phyloP scores from a whole-genome alignment of 2,329 filamentous ascomycete genomes.

The Diaporthe citri region DNA sequence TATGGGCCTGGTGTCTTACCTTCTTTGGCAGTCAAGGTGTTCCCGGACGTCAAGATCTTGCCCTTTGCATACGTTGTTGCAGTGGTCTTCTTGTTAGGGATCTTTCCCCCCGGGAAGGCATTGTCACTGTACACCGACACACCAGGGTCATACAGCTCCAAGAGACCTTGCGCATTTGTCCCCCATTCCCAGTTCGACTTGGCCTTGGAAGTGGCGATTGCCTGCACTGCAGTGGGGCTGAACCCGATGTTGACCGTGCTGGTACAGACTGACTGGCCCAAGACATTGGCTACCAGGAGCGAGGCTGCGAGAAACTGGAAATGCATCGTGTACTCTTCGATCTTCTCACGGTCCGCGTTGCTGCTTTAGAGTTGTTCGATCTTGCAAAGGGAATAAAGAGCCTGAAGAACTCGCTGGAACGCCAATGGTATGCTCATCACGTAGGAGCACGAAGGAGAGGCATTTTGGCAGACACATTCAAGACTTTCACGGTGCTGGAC shows the following conservation, averaged over 20 bases:
- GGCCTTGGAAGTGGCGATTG: slow-evolving; percentile 1
- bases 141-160: neutral
- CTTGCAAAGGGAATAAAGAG: neutral
- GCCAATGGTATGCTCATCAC: neutral
- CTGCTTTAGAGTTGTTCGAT: neutral
- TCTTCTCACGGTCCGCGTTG: neutral
- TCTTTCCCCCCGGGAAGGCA: neutral
- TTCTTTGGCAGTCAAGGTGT: slow-evolving; percentile 1
- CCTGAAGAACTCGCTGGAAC: neutral
- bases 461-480: neutral
- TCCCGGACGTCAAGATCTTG: neutral
- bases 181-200: slow-evolving; percentile 10
- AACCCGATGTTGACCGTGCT: neutral
- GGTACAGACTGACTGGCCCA: neutral
- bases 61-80: neutral
- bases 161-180: neutral
- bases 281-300: neutral
- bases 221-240: neutral
- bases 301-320: neutral
- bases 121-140: neutral
- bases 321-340: neutral
- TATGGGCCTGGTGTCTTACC: neutral
- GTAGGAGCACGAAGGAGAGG: neutral
- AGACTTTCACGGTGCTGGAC: neutral
- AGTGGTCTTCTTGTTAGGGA: neutral